Percentiles rank a stretch among this genome's conserved stretches.
Conservation (phyloP, 148 eudicot genomes). For the Heliamphora exappendiculata region DNA sequence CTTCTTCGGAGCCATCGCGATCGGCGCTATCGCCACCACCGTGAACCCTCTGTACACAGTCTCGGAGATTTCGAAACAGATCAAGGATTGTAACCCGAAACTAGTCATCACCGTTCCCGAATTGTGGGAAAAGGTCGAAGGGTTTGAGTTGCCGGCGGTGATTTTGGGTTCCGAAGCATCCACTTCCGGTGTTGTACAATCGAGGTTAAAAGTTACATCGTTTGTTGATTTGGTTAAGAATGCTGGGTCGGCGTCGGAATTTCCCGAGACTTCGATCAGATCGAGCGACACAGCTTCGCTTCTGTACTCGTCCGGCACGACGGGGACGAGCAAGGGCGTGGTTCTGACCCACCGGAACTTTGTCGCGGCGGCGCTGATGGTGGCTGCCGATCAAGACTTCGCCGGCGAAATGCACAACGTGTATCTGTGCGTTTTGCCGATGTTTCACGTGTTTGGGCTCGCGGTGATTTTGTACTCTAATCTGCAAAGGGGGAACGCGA, state of each 20-base stretch:
- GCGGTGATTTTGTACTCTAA: constrained; percentile 42
- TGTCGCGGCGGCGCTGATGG: constrained; percentile 46
- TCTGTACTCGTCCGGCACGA: constrained; percentile 73
- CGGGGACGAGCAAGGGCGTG: constrained; percentile 69
- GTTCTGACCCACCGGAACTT: constrained; percentile 60
- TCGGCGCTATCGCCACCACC: constrained; percentile 66
- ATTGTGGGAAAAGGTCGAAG: constrained; percentile 39
- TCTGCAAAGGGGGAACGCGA: constrained; percentile 52
- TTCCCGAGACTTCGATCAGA: constrained; percentile 22
- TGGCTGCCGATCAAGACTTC: constrained; percentile 38
- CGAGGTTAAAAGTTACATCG: constrained; percentile 17
- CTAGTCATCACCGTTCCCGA: constrained; percentile 46
- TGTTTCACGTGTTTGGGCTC: constrained; percentile 82
- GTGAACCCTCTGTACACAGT: constrained; percentile 52
- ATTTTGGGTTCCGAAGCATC: constrained; percentile 25
- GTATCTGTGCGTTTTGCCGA: constrained; percentile 52
- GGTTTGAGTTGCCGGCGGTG: constrained; percentile 39
- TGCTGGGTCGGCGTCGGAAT: constrained; percentile 27
- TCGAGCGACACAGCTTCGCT: constrained; percentile 52
- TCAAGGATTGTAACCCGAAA: constrained; percentile 47
- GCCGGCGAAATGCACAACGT: constrained; percentile 46
- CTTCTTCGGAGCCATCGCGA: constrained; percentile 44
- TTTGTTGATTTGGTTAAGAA: constrained; percentile 39
- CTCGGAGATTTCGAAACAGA: constrained; percentile 48
- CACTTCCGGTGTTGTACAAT: not conserved